phyloP scores from a whole-genome alignment of 164 flowering plant species.

The Cinnamomum micranthum region DNA sequence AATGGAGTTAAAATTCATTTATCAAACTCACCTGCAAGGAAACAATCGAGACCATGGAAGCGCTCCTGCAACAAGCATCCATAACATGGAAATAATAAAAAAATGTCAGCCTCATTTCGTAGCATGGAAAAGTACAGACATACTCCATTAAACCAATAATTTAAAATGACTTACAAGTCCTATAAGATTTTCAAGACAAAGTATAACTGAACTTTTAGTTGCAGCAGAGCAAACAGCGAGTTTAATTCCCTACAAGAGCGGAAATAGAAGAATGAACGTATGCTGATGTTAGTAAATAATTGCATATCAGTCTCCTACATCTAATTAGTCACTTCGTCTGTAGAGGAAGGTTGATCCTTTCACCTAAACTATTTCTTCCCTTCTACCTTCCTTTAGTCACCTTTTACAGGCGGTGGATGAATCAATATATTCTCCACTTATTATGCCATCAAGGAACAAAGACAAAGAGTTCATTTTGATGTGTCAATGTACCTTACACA shows the following conservation, averaged over 20 bases:
- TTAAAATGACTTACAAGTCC: constrained; percentile 52
- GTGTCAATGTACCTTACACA: too few relatives aligned
- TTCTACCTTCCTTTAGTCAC: neutral
- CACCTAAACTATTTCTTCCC: neutral
- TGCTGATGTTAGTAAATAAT: constrained; percentile 4
- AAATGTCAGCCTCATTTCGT: neutral
- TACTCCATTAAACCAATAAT: neutral
- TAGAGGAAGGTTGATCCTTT: neutral
- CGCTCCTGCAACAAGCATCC: constrained; percentile 55
- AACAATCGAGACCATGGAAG: constrained; percentile 86
- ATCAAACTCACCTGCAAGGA: constrained; percentile 76
- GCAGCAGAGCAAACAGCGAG: constrained; percentile 98
- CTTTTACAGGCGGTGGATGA: neutral
- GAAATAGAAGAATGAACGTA: neutral
- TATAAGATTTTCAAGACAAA: constrained; percentile 90
- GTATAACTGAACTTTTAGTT: constrained; percentile 90
- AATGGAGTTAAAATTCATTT: neutral
- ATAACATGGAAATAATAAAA: neutral
- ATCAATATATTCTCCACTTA: neutral
- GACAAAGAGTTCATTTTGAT: too few relatives aligned
- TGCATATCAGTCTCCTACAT: neutral
- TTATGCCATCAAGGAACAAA: neutral
- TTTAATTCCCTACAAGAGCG: constrained; percentile 60
- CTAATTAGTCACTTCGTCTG: neutral
- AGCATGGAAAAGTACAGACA: neutral